Evolutionary conservation across 1,284 basidiomycete genomes (phyloP), one percentile per base, ranked within the genome.

Genomic region (Abortiporus biennis): DNA sequence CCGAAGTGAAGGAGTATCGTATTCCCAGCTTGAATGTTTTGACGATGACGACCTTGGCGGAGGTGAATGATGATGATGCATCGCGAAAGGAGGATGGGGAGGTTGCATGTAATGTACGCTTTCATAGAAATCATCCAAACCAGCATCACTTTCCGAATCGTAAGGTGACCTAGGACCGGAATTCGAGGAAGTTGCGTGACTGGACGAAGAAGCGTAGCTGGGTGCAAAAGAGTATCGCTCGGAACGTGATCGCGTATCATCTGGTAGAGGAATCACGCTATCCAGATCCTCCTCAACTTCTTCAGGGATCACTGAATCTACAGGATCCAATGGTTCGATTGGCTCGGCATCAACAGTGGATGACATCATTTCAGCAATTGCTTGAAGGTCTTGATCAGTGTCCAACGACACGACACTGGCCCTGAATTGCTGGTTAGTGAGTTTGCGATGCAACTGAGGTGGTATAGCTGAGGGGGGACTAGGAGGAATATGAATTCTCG

Each of bases 1-100:
- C 19, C 62, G 58, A 24, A 72, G 56, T 11, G 69, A 72, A 9
- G 71, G 72, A 6, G 64, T 68, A 46, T 73, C 69, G 27, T 65
- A 66, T 45, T 67, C 61, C 38, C 56, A 38, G 12, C 23, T 24
- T 6, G 6, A 41, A 31, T 48, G 35, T 0, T n/a, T n/a, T n/a
- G n/a, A n/a, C n/a, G n/a, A n/a, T n/a, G n/a, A n/a, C n/a, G 56
- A 40, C 36, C 40, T 42, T 17, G 45, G 40, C 20, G 48, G 47
- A 1, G 50, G 37, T 24, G n/a, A n/a, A n/a, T n/a, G n/a, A n/a
- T n/a, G n/a, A n/a, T 25, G 37, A 27, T 38, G 37, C 22, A 27
- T 25, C 11, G 37, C 23, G 42, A 40, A 41, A 33, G 46, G 52
- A 2, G 50, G 12, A 4, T 48, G 32, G 13, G 47, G 46, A 12